A percentile compares a stretch with the other conserved stretches of the same genome.
Evolutionary conservation across 176 grass and related monocot genomes (phyloP).

Genomic region (Tuctoria greenei): DNA sequence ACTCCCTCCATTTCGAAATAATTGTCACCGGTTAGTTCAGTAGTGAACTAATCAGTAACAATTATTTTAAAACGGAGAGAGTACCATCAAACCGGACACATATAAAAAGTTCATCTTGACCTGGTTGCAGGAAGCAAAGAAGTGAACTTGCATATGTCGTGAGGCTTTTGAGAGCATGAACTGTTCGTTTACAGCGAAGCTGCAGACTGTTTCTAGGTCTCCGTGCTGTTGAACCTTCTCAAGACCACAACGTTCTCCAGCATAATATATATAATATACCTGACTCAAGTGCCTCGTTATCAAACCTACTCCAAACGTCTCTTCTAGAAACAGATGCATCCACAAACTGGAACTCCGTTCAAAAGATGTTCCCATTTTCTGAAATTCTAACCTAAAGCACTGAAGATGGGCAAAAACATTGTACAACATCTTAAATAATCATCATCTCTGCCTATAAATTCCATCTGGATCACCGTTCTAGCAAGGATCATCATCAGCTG

Average conservation of each 20-base stretch:
- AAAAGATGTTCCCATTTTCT: not conserved
- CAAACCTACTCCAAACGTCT: conserved; percentile 14
- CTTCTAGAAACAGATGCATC: conserved; percentile 10
- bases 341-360: not conserved
- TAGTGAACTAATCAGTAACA: too few species aligned
- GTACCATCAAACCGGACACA: too few species aligned
- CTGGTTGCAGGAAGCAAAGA: too few species aligned
- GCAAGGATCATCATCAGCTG: not conserved
- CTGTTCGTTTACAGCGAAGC: not conserved
- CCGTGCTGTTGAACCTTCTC: not conserved
- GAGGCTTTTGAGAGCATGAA: too few species aligned
- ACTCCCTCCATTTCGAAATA: too few species aligned
- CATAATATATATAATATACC: not conserved
- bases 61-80: too few species aligned
- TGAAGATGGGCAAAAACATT: not conserved
- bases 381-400: not conserved
- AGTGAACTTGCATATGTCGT: too few species aligned
- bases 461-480: not conserved
- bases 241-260: not conserved
- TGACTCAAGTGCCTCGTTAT: not conserved
- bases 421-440: not conserved
- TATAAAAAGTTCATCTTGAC: too few species aligned
- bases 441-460: conserved; percentile 23
- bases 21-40: too few species aligned
- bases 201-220: not conserved